These are phyloP conservation scores for Pseudopithomyces maydicus DNA, from an alignment of 2,329 filamentous ascomycete species.

Conservation along the genomic window DNA sequence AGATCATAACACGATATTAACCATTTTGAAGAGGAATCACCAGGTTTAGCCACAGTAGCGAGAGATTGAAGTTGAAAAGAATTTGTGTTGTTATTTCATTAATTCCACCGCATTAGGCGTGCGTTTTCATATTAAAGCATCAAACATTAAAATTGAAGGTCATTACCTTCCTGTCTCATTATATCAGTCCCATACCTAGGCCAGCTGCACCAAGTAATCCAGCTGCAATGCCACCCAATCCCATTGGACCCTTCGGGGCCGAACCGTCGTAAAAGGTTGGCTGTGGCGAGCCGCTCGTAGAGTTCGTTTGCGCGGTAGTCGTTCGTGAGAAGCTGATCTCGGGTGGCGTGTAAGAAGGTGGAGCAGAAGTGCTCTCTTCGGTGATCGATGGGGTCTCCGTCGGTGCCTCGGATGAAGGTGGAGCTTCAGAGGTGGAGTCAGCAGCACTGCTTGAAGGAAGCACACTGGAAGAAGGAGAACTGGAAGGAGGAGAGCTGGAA, in stretches of 20 bases:
- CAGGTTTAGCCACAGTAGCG: not conserved
- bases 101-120: slow-evolving; percentile 6
- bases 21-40: not conserved
- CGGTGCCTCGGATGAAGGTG: slow-evolving; percentile 4
- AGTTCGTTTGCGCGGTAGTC: slow-evolving; percentile 5
- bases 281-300: slow-evolving; percentile 2
- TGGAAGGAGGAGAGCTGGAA: not conserved
- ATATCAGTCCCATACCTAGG: slow-evolving; percentile 28
- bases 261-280: slow-evolving; percentile 14
- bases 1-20: not conserved
- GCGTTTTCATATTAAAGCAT: slow-evolving; percentile 7
- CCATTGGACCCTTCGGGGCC: slow-evolving; percentile 9
- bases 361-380: slow-evolving; percentile 8
- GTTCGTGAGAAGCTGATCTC: slow-evolving; percentile 3
- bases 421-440: slow-evolving; percentile 26
- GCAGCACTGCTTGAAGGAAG: slow-evolving; percentile 25
- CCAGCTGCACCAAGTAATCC: slow-evolving; percentile 26
- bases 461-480: slow-evolving; percentile 14
- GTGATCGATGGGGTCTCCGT: not conserved
- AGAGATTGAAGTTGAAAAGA: not conserved
- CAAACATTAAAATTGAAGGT: slow-evolving; percentile 8
- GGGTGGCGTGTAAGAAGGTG: not conserved
- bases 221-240: slow-evolving; percentile 18
- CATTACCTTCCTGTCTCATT: not conserved
- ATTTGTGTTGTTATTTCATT: slow-evolving; percentile 3